Conservation (phyloP, 345 rosid genomes). For the Nephelium lappaceum region DNA sequence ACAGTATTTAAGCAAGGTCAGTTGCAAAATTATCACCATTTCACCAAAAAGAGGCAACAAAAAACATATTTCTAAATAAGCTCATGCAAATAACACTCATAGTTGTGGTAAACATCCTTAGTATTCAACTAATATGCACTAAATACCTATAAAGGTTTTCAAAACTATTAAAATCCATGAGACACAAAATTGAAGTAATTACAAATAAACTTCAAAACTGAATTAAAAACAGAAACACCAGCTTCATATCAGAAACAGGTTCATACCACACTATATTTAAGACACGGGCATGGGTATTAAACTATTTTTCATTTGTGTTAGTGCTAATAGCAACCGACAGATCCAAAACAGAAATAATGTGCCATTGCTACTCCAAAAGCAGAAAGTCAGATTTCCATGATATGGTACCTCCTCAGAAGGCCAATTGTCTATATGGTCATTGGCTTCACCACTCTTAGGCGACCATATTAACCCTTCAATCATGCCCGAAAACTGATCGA, state of each 20-base stretch:
- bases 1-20: not conserved
- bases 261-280: not conserved
- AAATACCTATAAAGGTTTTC: not conserved
- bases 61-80: not conserved
- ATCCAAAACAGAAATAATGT: not conserved
- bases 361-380: not conserved
- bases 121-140: not conserved
- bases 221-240: not conserved
- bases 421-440: conserved; percentile 52
- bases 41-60: not conserved
- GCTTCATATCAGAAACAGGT: conserved; percentile 8
- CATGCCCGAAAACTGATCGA: conserved; percentile 74
- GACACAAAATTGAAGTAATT: not conserved
- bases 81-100: not conserved
- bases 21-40: not conserved
- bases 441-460: conserved; percentile 62
- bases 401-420: conserved; percentile 56
- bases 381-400: not conserved
- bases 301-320: not conserved
- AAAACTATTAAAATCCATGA: not conserved
- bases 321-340: not conserved
- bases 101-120: not conserved
- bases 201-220: not conserved
- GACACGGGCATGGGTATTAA: conserved; percentile 1
- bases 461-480: conserved; percentile 89